These are phyloP conservation scores for Acrocalymma vagum DNA, from an alignment of 2,329 filamentous ascomycete genomes.

Conservation along the genomic window DNA sequence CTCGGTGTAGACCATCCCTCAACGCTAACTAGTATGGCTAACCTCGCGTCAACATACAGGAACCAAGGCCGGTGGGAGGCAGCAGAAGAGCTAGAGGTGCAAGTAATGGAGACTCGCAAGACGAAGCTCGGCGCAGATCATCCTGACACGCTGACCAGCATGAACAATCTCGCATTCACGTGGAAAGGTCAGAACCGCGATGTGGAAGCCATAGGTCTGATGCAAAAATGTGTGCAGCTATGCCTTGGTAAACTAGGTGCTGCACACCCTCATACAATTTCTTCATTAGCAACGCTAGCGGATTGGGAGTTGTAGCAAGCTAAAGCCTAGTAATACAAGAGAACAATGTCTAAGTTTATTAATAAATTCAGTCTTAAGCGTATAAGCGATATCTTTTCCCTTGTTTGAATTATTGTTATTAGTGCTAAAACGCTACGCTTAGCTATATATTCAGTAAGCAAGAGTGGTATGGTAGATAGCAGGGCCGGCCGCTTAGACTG, in stretches of 20 bases:
- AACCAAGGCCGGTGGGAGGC: constrained; percentile 5
- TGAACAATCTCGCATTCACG: constrained; percentile 13
- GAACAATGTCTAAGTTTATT: too few relatives aligned
- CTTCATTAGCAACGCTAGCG: constrained; percentile 4
- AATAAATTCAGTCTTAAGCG: too few relatives aligned
- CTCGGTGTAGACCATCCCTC: constrained; percentile 8
- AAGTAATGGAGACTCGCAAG: too few relatives aligned
- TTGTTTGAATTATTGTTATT: too few relatives aligned
- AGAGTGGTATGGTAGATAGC: too few relatives aligned
- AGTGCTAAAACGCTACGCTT: too few relatives aligned
- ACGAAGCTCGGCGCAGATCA: constrained; percentile 7
- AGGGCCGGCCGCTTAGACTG: too few relatives aligned
- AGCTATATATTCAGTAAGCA: too few relatives aligned
- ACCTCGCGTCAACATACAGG: neutral
- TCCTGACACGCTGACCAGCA: constrained; percentile 11
- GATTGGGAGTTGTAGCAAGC: too few relatives aligned
- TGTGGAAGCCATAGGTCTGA: constrained; percentile 7
- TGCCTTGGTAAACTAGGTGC: constrained; percentile 1
- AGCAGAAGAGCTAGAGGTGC: constrained; percentile 8
- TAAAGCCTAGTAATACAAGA: too few relatives aligned
- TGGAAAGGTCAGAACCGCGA: constrained; percentile 1
- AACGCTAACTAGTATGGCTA: constrained; percentile 5
- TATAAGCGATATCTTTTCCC: too few relatives aligned
- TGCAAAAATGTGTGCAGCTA: constrained; percentile 5
- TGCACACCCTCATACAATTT: constrained; percentile 8